Evolutionary conservation across 306 rosid genomes (phyloP).

Genomic region (Rosa rugosa): DNA sequence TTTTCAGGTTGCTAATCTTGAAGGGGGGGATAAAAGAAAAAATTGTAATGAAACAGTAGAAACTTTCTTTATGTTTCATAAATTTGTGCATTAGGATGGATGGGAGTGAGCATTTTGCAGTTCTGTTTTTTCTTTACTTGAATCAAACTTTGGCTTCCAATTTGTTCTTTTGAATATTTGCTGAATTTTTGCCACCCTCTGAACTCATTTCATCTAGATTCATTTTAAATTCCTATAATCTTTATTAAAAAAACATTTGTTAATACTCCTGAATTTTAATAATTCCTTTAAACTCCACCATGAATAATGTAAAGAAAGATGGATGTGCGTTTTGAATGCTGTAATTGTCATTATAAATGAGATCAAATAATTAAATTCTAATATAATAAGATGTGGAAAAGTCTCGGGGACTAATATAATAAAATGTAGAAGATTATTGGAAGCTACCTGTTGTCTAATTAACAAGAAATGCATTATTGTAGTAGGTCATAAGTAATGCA

Average conservation of each 20-base stretch:
- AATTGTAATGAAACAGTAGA: constrained; percentile 42
- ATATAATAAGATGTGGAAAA: not conserved
- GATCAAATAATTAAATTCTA: too few species aligned
- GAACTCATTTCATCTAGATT: too few species aligned
- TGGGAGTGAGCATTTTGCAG: not conserved
- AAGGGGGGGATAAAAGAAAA: constrained; percentile 25
- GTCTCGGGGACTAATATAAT: not conserved
- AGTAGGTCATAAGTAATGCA: not conserved
- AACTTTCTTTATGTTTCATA: constrained; percentile 28
- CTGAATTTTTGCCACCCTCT: not conserved
- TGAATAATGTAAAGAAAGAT: not conserved
- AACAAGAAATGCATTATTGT: not conserved
- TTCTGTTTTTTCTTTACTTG: not conserved
- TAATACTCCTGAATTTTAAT: not conserved
- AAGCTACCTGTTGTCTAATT: not conserved
- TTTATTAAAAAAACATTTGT: not conserved
- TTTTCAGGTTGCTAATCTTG: constrained; percentile 34
- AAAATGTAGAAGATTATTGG: not conserved
- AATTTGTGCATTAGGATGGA: constrained; percentile 13
- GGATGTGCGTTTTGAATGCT: not conserved
- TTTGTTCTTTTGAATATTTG: not conserved
- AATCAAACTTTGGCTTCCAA: not conserved
- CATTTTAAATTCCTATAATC: too few species aligned
- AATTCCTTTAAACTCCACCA: not conserved
- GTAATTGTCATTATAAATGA: not conserved